Conservation (phyloP, 106 monocot genomes). For the Allium cepa region DNA sequence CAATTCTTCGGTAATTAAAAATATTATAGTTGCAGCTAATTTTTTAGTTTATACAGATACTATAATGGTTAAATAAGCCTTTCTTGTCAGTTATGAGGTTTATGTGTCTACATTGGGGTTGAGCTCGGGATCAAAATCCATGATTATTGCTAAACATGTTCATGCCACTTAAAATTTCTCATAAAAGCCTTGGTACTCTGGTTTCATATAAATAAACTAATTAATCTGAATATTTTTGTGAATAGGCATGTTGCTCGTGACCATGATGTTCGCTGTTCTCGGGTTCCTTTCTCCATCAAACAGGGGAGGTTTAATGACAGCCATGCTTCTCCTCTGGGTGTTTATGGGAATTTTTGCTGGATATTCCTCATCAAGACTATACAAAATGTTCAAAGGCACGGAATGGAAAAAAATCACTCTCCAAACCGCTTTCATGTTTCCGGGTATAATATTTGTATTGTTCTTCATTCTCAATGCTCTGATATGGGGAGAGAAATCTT, state of each 20-base stretch:
- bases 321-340: conserved; percentile 92
- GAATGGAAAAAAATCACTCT: conserved; percentile 87
- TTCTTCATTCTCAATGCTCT: conserved; percentile 87
- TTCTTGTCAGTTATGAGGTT: no score
- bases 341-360: conserved; percentile 95
- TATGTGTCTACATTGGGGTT: no score
- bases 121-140: no score
- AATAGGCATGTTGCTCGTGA: conserved; percentile 64
- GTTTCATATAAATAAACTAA: no score
- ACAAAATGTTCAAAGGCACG: conserved; percentile 85
- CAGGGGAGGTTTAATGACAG: conserved; percentile 92
- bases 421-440: conserved; percentile 72
- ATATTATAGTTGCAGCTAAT: no score
- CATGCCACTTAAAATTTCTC: no score
- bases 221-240: no score
- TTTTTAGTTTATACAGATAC: no score
- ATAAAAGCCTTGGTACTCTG: no score
- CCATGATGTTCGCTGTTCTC: conserved; percentile 88
- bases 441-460: conserved; percentile 50
- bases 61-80: no score
- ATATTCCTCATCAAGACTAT: conserved; percentile 76
- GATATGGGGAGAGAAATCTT: conserved; percentile 94
- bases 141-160: no score
- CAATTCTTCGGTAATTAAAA: conserved; percentile 54
- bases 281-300: conserved; percentile 97